Evolutionary conservation across 2,329 filamentous ascomycete species (phyloP).

Genomic region (Paecilomyces sp.): DNA sequence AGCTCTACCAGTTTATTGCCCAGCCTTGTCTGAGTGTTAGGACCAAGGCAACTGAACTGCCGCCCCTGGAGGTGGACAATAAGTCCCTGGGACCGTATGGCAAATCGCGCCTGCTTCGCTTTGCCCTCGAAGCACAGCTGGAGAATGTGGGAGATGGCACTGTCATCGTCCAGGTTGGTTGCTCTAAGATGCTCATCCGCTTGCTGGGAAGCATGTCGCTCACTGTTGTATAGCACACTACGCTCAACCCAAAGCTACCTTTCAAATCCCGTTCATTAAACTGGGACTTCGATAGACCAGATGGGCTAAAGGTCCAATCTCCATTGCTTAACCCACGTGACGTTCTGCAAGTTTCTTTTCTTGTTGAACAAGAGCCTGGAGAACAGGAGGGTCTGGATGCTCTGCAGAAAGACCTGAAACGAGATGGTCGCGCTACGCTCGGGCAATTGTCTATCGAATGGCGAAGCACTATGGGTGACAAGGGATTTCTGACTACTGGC

Average conservation of each 20-base stretch:
- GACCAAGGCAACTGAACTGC: slow-evolving; percentile 71
- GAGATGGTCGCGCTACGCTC: slow-evolving; percentile 54
- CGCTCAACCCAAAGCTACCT: slow-evolving; percentile 44
- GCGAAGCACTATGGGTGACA: slow-evolving; percentile 83
- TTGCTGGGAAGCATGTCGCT: not conserved
- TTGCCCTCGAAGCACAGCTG: slow-evolving; percentile 85
- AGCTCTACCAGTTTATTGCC: slow-evolving; percentile 94
- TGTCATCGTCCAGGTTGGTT: slow-evolving; percentile 64
- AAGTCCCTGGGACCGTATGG: slow-evolving; percentile 39
- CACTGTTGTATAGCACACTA: slow-evolving; percentile 32
- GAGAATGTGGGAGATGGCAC: slow-evolving; percentile 86
- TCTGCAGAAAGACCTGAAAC: slow-evolving; percentile 40
- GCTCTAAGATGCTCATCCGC: slow-evolving; percentile 3
- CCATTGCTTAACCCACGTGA: slow-evolving; percentile 55
- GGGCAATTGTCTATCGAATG: slow-evolving; percentile 82
- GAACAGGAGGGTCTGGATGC: slow-evolving; percentile 46
- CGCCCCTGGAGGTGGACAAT: slow-evolving; percentile 39
- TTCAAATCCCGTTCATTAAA: slow-evolving; percentile 50
- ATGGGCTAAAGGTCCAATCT: slow-evolving; percentile 21
- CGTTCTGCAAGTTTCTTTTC: slow-evolving; percentile 58
- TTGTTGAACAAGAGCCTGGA: slow-evolving; percentile 49
- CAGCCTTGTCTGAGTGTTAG: slow-evolving; percentile 83
- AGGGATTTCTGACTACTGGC: slow-evolving; percentile 79
- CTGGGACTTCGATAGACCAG: slow-evolving; percentile 41
- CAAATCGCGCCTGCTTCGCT: slow-evolving; percentile 41